Evolutionary conservation across 345 rosid genomes (phyloP), one percentile per base, ranked within the genome.

Genomic region (Eucalyptus brandiana): DNA sequence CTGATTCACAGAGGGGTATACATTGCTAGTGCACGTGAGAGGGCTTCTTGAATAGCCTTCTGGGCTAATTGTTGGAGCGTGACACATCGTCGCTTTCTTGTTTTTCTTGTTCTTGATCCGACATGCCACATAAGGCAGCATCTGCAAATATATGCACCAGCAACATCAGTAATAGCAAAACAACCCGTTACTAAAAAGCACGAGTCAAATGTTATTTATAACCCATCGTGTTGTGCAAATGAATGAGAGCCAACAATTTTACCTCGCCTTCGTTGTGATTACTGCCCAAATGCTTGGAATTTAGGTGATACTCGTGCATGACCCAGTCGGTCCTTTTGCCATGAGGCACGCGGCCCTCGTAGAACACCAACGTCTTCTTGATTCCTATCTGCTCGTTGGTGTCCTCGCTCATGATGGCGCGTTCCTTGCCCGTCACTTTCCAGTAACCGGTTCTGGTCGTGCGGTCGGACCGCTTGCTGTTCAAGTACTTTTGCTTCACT

Each of bases 391-490:
- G 67, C 3, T 85, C 49, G 8, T 72, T 45, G 8, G 86, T 89
- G 7, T 42, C 89, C 86, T 87, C 88, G 5, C 69, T 67, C 26
- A 8, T 88, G 88, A 95, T 72, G 1, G 3, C 3, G 49, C 92
- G 90, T 26, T 90, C 86, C 23, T 69, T 53, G 9, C 96, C 93
- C 1, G 96, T 94, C 32, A 86, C 90, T 89, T 95, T 95, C 96
- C 96, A 95, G 88, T 18, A 95, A 10, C 97, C 96, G 72, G 87
- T 10, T 7, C 18, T 54, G 2, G 94, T 93, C 9, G 47, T 87
- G 40, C 96, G 89, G 28, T 85, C 88, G 50, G 65, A 53, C 42
- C 90, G 56, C 8, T 62, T 90, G 65, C 93, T 92, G 54, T 81
- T 83, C 4, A 56, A 32, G 56, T 92, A 91, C 89, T 90, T 91